Base-by-base conservation (phyloP, 495 filamentous ascomycete species). In the Lasiosphaeria hispida region DNA sequence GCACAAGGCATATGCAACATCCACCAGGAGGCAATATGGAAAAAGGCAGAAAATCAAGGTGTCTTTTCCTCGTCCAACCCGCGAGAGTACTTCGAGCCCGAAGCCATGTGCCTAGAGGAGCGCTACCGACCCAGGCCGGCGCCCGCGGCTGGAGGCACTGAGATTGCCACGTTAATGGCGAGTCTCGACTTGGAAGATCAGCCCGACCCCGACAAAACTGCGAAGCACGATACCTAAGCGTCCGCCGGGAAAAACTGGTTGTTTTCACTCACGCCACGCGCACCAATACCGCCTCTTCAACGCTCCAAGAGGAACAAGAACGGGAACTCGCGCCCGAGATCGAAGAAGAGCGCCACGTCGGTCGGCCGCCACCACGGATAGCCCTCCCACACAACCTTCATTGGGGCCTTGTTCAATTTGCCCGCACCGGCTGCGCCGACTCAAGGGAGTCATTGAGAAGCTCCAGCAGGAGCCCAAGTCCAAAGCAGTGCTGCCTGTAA, bases 41-140 rank as follows among this genome's bases (percentile, higher is more conserved):
- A 30, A 30, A 30, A 5, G 23, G 23, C 23, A 30, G 23, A 30
- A 5, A 34, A 47, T 13, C 33, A 37, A 41, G 23, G 41, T 33
- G 55, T 35, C 42, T 60, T 64, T 50, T 60, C 61, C n/a, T 35
- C 48, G 10, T 47, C 58, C 10, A 57, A 74, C 36, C 78, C 79
- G 1, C 14, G 76, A 30, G 34, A 54, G 3, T 83, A 85, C 48
- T 73, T 83, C 1, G 67, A 75, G 33, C 61, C 68, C 1, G 72
- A 72, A 42, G 63, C 67, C 7, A 53, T 52, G 10, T 75, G 73
- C 0, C 50, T 67, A 8, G 58, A 62, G 34, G 13, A 56, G 42
- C 41, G 66, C 17, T 68, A 63, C 23, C 57, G 53, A 0, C 56
- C 65, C 9, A 18, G n/a, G n/a, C n/a, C n/a, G 0, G 34, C 47